These are phyloP conservation scores for Parasarocladium wereldwijsianum DNA, from an alignment of 2,329 filamentous ascomycete species.

Conservation along the genomic window DNA sequence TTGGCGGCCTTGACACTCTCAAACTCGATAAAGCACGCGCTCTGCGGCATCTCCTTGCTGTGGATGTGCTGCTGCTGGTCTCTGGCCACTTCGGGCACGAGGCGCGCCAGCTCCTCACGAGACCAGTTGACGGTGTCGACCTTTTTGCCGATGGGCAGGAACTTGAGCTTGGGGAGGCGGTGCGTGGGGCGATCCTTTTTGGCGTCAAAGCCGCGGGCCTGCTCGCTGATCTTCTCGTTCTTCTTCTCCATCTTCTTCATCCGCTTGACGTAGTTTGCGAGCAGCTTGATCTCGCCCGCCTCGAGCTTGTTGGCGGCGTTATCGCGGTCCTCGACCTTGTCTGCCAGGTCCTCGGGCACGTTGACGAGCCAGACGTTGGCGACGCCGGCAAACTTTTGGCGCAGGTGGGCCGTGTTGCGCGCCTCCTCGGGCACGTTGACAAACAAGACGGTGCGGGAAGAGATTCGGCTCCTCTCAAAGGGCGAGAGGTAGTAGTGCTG, in stretches of 20 bases:
- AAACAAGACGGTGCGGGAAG: conserved; percentile 73
- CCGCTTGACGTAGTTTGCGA: conserved; percentile 18
- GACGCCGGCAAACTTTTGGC: conserved; percentile 58
- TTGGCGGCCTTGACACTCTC: conserved; percentile 73
- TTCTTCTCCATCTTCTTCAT: conserved; percentile 49
- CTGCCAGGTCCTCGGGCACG: conserved; percentile 56
- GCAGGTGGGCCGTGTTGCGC: conserved; percentile 53
- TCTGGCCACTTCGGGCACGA: conserved; percentile 34
- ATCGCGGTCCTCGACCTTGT: conserved; percentile 62
- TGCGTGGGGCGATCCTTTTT: conserved; percentile 50
- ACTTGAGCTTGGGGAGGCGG: conserved; percentile 33
- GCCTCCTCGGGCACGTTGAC: conserved; percentile 62
- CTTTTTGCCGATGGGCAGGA: conserved; percentile 46
- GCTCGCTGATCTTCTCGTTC: conserved; percentile 43
- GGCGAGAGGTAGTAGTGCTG: conserved; percentile 75
- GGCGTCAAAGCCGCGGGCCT: conserved; percentile 34
- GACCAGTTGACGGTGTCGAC: conserved; percentile 92
- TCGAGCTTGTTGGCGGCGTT: conserved; percentile 63
- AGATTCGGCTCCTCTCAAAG: conserved; percentile 62
- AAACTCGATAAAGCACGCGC: conserved; percentile 85
- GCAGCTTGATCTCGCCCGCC: conserved; percentile 64
- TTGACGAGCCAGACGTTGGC: conserved; percentile 68
- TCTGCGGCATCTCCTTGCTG: conserved; percentile 41
- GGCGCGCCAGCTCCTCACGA: conserved; percentile 33
- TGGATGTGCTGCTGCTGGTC: conserved; percentile 33